Conservation (phyloP, 2,329 filamentous ascomycete genomes). For the Zymoseptoria brevis region DNA sequence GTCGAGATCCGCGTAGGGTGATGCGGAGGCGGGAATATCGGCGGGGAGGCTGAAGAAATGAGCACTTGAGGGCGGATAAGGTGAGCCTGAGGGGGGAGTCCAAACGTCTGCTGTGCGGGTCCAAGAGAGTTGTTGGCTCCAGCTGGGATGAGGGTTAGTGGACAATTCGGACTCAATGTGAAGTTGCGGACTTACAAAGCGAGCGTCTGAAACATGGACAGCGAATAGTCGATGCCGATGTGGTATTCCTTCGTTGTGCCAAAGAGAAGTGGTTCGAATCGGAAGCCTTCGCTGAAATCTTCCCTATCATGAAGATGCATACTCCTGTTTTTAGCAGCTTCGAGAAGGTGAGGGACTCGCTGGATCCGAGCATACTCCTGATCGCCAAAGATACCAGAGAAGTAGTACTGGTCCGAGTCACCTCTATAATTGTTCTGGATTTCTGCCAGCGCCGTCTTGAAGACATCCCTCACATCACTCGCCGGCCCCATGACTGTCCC, state of each 20-base stretch:
- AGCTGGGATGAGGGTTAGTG: slow-evolving; percentile 1
- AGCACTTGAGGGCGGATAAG: slow-evolving; percentile 1
- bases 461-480: slow-evolving; percentile 21
- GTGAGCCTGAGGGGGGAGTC: slow-evolving; percentile 3
- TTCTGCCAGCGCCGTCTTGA: slow-evolving; percentile 32
- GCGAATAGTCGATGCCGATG: slow-evolving; percentile 19
- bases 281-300: slow-evolving; percentile 31
- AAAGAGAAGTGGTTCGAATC: slow-evolving; percentile 34
- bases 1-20: slow-evolving; percentile 18
- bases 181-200: slow-evolving; percentile 11
- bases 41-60: slow-evolving; percentile 15
- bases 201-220: slow-evolving; percentile 23
- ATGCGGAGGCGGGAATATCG: slow-evolving; percentile 18
- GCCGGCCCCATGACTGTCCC: slow-evolving; percentile 39
- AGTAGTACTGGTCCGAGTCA: slow-evolving; percentile 37
- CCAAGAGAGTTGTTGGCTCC: slow-evolving; percentile 25
- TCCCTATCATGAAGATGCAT: slow-evolving; percentile 2
- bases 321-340: slow-evolving; percentile 18
- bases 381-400: slow-evolving; percentile 46
- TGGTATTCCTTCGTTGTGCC: slow-evolving; percentile 17
- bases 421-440: slow-evolving; percentile 27
- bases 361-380: slow-evolving; percentile 38
- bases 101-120: slow-evolving; percentile 31
- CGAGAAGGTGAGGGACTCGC: slow-evolving; percentile 16
- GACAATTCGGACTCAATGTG: too few species aligned